Evolutionary conservation across 2,329 filamentous ascomycete species (phyloP).

Genomic region (Aspergillus versicolor): DNA sequence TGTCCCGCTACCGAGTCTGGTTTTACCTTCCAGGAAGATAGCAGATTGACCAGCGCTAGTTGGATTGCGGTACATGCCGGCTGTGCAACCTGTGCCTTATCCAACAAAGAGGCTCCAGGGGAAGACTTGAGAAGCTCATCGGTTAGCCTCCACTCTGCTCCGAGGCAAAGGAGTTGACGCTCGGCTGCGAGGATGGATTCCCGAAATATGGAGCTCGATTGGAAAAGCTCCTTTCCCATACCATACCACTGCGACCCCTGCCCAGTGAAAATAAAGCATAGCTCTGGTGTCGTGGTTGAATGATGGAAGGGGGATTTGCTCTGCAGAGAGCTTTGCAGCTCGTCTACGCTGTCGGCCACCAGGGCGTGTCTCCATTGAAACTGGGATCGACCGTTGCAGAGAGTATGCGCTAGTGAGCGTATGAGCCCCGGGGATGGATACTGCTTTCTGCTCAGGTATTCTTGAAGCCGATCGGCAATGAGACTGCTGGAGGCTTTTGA

Average conservation of each 20-base stretch:
- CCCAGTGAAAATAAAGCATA: background rate
- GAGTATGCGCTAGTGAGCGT: too few relatives aligned
- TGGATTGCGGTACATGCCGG: background rate
- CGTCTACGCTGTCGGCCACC: background rate
- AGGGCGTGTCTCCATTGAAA: too few relatives aligned
- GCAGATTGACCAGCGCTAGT: background rate
- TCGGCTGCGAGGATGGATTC: background rate
- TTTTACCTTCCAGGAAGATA: conserved; percentile 1
- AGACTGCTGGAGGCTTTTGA: background rate
- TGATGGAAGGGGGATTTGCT: too few relatives aligned
- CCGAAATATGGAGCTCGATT: background rate
- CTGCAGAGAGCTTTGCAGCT: background rate
- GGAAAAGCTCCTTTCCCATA: background rate
- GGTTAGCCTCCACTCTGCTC: background rate
- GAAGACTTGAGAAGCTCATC: background rate
- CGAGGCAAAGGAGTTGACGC: background rate
- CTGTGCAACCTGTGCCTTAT: background rate
- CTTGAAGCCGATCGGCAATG: background rate
- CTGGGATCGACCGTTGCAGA: too few relatives aligned
- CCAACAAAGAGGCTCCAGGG: background rate
- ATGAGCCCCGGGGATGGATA: too few relatives aligned
- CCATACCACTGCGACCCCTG: background rate
- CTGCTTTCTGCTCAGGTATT: too few relatives aligned
- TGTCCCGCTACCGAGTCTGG: conserved; percentile 26
- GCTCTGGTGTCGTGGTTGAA: too few relatives aligned